A percentile compares a stretch with the other conserved stretches of the same genome.
phyloP scores from a whole-genome alignment of 164 flowering plant species.

The Santalum album region DNA sequence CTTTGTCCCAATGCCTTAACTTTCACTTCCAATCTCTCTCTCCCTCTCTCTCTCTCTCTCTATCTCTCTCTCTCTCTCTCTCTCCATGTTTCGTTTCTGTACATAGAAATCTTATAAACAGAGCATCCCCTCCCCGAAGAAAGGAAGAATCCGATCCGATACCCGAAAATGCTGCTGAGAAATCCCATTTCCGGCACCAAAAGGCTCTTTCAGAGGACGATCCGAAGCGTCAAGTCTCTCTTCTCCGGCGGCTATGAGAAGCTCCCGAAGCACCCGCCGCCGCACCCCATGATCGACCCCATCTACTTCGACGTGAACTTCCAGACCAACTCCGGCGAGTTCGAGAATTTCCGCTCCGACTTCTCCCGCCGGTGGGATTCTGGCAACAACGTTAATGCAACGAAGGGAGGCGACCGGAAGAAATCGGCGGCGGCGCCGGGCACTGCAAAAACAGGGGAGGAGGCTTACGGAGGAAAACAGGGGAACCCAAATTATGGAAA shows the following conservation, averaged over 20 bases:
- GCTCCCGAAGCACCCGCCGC: conserved; percentile 32
- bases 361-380: conserved; percentile 23
- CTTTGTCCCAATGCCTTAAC: too few relatives aligned
- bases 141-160: background rate
- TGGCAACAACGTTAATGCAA: conserved; percentile 7
- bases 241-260: conserved; percentile 37
- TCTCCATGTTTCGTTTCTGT: conserved; percentile 12
- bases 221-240: conserved; percentile 36
- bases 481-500: conserved; percentile 5
- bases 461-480: conserved; percentile 8
- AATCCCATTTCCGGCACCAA: conserved; percentile 43
- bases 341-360: conserved; percentile 25
- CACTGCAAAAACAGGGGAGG: conserved; percentile 4
- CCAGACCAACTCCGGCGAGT: conserved; percentile 17
- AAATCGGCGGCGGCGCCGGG: background rate
- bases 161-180: conserved; percentile 37
- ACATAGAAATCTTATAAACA: conserved; percentile 9
- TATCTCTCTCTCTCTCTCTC: conserved; percentile 8
- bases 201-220: conserved; percentile 40
- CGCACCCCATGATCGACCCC: conserved; percentile 27
- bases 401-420: conserved; percentile 12
- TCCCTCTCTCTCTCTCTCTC: conserved; percentile 6
- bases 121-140: background rate
- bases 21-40: background rate
- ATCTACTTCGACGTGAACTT: conserved; percentile 10